Evolutionary conservation across 1,284 basidiomycete genomes (phyloP), one percentile per base, ranked within the genome.

Genomic region (Cryptococcus floricola): DNA sequence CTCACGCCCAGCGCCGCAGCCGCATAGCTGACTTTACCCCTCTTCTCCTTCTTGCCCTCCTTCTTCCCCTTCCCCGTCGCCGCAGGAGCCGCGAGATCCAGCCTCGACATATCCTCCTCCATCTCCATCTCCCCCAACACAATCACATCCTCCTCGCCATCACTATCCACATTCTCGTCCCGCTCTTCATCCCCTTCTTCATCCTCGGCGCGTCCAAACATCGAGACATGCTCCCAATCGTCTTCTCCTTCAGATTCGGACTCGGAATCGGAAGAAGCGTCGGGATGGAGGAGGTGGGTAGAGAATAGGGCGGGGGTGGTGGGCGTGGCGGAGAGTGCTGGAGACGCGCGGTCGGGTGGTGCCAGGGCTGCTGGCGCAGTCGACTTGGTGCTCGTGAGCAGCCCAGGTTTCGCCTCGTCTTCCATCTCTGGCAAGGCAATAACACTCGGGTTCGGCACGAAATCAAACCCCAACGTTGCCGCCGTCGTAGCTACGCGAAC

Each of bases 51-150:
- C 46, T 28, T 12, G 14, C 13, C 46, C 27, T 28, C 46, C 46
- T 28, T 31, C 14, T 34, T 28, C 9, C 14, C n/a, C 46, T 27
- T 27, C 12, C 14, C 46, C 19, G 8, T 42, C 6, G 31, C 4
- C 6, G 31, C 31, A 34, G 31, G 31, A 42, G 27, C 1, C 5
- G 9, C 25, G n/a, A 28, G 19, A 6, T 18, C 10, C 44, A 28
- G 19, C 14, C 31, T 12, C 23, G 62, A 60, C n/a, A 57, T 14
- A 46, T 54, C 57, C 25, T 67, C 61, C 42, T 72, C 63, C 37
- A 68, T 56, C 48, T 72, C 70, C 56, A 75, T 54, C 54, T 75
- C 70, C 13, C 73, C 73, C 14, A 75, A 56, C 10, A 75, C 56
- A 12, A 68, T 62, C 14, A 67, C 54, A 43, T 67, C 66, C 28